phyloP scores from a whole-genome alignment of 345 rosid species.

The Carallia brachiata region DNA sequence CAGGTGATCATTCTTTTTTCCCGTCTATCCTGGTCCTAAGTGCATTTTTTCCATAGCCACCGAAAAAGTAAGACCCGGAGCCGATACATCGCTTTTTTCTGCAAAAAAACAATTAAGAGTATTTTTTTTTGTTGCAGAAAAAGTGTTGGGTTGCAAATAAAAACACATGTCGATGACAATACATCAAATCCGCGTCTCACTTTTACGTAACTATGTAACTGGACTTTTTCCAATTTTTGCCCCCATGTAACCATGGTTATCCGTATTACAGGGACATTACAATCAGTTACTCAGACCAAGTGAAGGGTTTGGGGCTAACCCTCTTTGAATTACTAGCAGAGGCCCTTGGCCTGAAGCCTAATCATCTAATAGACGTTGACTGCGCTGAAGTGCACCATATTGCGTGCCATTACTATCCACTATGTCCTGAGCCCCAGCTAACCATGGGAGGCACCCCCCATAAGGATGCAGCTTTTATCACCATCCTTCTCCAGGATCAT shows the following conservation, averaged over 20 bases:
- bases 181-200: too few relatives aligned
- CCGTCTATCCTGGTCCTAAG: too few relatives aligned
- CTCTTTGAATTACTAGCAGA: conserved; percentile 20
- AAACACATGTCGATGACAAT: too few relatives aligned
- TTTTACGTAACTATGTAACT: too few relatives aligned
- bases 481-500: conserved; percentile 18
- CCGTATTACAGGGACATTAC: conserved; percentile 18
- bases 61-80: background rate
- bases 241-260: background rate
- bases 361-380: conserved; percentile 12
- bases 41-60: too few relatives aligned
- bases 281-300: conserved; percentile 14
- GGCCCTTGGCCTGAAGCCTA: conserved; percentile 21
- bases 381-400: conserved; percentile 23
- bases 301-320: conserved; percentile 3
- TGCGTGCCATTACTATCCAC: conserved; percentile 29
- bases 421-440: conserved; percentile 27
- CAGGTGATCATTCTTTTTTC: conserved; percentile 11
- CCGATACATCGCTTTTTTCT: background rate
- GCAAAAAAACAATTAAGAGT: too few relatives aligned
- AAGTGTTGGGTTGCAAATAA: too few relatives aligned
- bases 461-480: conserved; percentile 21
- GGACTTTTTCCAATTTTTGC: background rate
- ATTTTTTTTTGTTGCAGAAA: too few relatives aligned
- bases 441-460: conserved; percentile 23